These are phyloP conservation scores for Sungouiozyma ichnusensis DNA, from an alignment of 805 yeast genomes.

Conservation along the genomic window DNA sequence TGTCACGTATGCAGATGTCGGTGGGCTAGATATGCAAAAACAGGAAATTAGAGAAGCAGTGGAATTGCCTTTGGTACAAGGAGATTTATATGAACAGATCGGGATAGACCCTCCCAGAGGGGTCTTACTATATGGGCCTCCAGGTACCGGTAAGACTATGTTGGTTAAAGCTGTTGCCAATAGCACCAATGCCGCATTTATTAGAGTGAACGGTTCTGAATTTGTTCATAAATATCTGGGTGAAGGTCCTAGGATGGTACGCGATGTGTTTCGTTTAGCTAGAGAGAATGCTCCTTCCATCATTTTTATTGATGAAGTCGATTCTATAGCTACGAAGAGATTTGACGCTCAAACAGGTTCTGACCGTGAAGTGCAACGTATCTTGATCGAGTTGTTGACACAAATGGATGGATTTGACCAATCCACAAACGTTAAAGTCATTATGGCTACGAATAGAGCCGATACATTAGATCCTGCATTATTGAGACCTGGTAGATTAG, in stretches of 20 bases:
- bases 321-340: conserved; percentile 97
- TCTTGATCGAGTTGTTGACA: conserved; percentile 84
- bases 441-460: conserved; percentile 99
- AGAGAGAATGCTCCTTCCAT: conserved; percentile 96
- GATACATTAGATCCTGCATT: conserved; percentile 98
- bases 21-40: conserved; percentile 98
- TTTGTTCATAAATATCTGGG: conserved; percentile 97
- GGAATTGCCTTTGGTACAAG: conserved; percentile 90
- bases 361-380: conserved; percentile 98
- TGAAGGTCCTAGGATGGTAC: conserved; percentile 99
- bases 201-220: conserved; percentile 95
- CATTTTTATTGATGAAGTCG: conserved; percentile 96
- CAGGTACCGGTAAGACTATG: conserved; percentile 99
- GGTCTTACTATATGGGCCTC: conserved; percentile 95
- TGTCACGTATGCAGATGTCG: conserved; percentile 93
- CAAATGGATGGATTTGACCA: conserved; percentile 99
- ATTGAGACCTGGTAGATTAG: conserved; percentile 96
- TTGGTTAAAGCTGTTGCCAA: conserved; percentile 98
- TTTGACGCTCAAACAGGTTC: conserved; percentile 99
- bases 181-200: conserved; percentile 88
- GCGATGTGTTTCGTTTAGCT: conserved; percentile 95
- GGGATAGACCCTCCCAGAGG: conserved; percentile 99
- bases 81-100: conserved; percentile 90
- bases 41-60: conserved; percentile 99
- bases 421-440: conserved; percentile 87